These are phyloP conservation scores for Pichia sorboxylosa DNA, from an alignment of 1,139 yeast species.

Conservation along the genomic window DNA sequence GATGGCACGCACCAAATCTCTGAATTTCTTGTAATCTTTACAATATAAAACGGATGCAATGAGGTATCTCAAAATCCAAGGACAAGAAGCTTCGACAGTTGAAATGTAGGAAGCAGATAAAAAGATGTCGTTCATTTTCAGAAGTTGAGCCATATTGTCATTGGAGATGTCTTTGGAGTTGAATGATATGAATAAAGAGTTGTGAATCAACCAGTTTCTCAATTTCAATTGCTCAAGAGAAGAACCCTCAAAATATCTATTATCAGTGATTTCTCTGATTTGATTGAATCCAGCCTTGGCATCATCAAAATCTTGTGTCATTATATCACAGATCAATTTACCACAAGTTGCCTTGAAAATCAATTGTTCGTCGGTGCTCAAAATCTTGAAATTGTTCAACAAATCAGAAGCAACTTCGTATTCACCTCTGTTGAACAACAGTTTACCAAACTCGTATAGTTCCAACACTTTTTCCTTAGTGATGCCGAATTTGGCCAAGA, in stretches of 20 bases:
- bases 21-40: conserved; percentile 34
- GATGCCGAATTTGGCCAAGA: conserved; percentile 33
- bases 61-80: conserved; percentile 53
- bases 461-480: conserved; percentile 39
- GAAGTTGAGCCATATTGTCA: conserved; percentile 3
- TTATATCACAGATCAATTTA: conserved; percentile 44
- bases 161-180: conserved; percentile 26
- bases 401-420: conserved; percentile 46
- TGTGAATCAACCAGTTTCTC: conserved; percentile 56
- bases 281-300: conserved; percentile 40
- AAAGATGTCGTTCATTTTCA: conserved; percentile 36
- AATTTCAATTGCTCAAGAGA: conserved; percentile 47
- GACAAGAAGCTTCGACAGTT: conserved; percentile 55
- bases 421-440: conserved; percentile 50
- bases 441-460: conserved; percentile 44
- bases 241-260: conserved; percentile 35
- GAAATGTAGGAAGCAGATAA: conserved; percentile 47
- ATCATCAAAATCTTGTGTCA: conserved; percentile 38
- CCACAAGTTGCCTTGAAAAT: conserved; percentile 55
- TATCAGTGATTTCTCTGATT: conserved; percentile 45
- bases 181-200: conserved; percentile 52
- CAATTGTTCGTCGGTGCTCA: conserved; percentile 38
- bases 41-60: conserved; percentile 44
- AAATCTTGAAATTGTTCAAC: conserved; percentile 41
- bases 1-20: conserved; percentile 43